These are phyloP conservation scores for Beauveria medogensis DNA, from an alignment of 2,329 filamentous ascomycete species.

Conservation along the genomic window DNA sequence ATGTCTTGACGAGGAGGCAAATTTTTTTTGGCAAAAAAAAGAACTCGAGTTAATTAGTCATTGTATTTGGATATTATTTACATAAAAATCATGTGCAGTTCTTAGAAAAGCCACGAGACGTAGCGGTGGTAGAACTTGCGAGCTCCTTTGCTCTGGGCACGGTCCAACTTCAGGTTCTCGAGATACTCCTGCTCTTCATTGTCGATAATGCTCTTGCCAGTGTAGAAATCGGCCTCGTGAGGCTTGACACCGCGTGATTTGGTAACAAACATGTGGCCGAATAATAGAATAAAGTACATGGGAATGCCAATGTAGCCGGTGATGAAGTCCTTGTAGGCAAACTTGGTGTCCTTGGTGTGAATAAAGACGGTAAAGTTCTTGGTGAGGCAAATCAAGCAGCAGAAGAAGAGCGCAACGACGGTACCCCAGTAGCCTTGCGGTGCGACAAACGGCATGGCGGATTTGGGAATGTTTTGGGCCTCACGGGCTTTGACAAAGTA, in stretches of 20 bases:
- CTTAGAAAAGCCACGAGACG: constrained; percentile 30
- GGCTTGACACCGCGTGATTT: constrained; percentile 48
- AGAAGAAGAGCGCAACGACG: constrained; percentile 59
- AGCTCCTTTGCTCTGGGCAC: constrained; percentile 20
- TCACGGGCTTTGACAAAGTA: constrained; percentile 55
- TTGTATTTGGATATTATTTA: constrained; percentile 5
- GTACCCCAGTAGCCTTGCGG: constrained; percentile 67
- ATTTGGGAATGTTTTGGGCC: constrained; percentile 50
- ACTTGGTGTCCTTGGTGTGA: constrained; percentile 40
- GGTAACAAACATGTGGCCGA: constrained; percentile 55
- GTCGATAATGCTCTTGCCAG: constrained; percentile 66
- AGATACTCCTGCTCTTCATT: constrained; percentile 64
- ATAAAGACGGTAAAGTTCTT: constrained; percentile 77
- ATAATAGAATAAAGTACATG: constrained; percentile 60
- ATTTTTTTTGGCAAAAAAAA: no score
- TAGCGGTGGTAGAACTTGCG: constrained; percentile 30
- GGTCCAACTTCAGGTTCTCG: constrained; percentile 27
- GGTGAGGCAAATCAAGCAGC: constrained; percentile 65
- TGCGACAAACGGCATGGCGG: constrained; percentile 54
- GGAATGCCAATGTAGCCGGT: constrained; percentile 72
- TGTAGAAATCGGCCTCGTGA: constrained; percentile 58
- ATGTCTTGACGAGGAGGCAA: no score
- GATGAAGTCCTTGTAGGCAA: constrained; percentile 70
- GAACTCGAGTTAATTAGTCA: not conserved
- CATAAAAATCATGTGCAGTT: not conserved